Evolutionary conservation across 1,139 yeast genomes (phyloP).

Genomic region (Saccharomycopsis hybrid): DNA sequence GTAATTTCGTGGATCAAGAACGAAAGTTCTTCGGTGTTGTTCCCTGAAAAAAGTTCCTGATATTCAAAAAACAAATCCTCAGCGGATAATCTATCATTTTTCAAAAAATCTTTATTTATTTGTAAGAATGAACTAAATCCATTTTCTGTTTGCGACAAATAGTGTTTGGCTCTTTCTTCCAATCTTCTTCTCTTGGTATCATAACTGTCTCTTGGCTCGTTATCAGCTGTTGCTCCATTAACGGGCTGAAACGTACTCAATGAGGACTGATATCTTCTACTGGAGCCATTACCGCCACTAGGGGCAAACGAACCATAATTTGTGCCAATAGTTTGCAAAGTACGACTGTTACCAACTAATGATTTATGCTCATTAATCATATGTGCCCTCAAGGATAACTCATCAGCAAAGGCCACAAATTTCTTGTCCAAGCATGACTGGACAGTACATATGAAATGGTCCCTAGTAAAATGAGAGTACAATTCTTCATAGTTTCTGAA

Average conservation of each 20-base stretch:
- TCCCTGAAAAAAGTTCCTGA: constrained; percentile 41
- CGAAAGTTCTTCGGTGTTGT: constrained; percentile 34
- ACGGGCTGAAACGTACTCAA: constrained; percentile 48
- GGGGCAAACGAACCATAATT: constrained; percentile 28
- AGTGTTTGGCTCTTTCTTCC: constrained; percentile 82
- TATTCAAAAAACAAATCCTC: constrained; percentile 45
- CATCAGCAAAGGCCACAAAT: constrained; percentile 87
- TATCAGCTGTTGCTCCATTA: constrained; percentile 13
- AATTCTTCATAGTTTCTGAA: constrained; percentile 70
- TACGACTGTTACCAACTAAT: constrained; percentile 29
- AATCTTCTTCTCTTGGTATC: constrained; percentile 57
- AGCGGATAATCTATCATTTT: constrained; percentile 40
- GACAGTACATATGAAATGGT: constrained; percentile 77
- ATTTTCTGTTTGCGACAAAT: constrained; percentile 48
- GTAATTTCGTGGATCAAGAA: constrained; percentile 43
- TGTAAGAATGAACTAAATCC: constrained; percentile 44
- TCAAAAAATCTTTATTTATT: constrained; percentile 44
- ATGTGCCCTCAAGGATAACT: constrained; percentile 82
- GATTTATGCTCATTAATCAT: constrained; percentile 79
- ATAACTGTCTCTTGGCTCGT: constrained; percentile 37
- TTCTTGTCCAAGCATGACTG: constrained; percentile 80
- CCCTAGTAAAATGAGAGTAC: constrained; percentile 63
- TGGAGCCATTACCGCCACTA: constrained; percentile 15
- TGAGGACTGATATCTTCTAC: constrained; percentile 55
- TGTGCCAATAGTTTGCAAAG: constrained; percentile 34